Conservation (phyloP, 768 basidiomycete species). For the Boletus patriciae region DNA sequence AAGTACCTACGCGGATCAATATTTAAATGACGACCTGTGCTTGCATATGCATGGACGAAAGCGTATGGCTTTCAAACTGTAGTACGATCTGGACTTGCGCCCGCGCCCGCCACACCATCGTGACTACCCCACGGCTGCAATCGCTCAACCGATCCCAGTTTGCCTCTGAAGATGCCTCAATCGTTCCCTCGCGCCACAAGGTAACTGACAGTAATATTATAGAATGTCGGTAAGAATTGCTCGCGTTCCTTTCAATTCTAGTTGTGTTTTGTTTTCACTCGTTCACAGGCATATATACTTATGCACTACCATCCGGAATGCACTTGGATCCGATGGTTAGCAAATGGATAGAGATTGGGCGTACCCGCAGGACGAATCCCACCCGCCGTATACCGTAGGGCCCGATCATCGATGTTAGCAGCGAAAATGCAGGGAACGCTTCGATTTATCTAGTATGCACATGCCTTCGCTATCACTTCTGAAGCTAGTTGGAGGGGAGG, state of each 20-base stretch:
- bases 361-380: neutral
- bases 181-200: neutral
- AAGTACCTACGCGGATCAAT: too few relatives aligned
- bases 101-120: neutral
- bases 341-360: neutral
- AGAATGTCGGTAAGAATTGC: too few relatives aligned
- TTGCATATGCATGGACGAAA: neutral
- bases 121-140: neutral
- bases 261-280: too few relatives aligned
- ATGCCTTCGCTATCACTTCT: too few relatives aligned
- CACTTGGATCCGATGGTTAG: neutral
- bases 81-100: neutral
- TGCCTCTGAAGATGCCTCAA: neutral
- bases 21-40: neutral
- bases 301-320: too few relatives aligned
- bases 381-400: neutral
- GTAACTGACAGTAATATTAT: neutral
- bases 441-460: neutral
- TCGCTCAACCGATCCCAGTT: neutral
- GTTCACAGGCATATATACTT: too few relatives aligned
- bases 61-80: neutral
- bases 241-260: too few relatives aligned
- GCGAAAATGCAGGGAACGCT: neutral
- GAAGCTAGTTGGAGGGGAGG: too few relatives aligned
- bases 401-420: too few relatives aligned